Percentiles rank a stretch among this genome's conserved stretches.
Conservation (phyloP, 1,284 basidiomycete genomes). For the Tetrapyrgos nigripes region DNA sequence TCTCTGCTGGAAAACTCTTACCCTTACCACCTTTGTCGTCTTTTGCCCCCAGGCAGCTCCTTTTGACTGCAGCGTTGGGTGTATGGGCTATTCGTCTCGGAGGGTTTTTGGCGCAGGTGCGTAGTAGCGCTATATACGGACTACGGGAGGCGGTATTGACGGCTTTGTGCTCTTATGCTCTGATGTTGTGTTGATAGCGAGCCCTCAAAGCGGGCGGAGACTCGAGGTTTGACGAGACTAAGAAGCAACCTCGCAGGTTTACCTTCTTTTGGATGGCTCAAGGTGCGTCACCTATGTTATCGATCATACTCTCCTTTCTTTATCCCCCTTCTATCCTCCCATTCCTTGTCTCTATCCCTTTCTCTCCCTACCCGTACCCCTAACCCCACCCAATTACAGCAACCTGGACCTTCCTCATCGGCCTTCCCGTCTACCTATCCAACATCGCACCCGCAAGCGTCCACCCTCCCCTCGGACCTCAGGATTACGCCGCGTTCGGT, state of each 20-base stretch:
- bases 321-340: background rate
- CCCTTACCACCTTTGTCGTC: conserved; percentile 50
- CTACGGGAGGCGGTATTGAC: background rate
- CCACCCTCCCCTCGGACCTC: conserved; percentile 62
- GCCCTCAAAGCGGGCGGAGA: conserved; percentile 56
- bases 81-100: conserved; percentile 74
- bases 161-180: background rate
- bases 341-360: too few species aligned
- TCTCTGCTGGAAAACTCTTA: conserved; percentile 43
- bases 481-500: conserved; percentile 65
- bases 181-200: conserved; percentile 37
- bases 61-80: conserved; percentile 58
- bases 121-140: conserved; percentile 20
- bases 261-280: conserved; percentile 75
- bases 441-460: conserved; percentile 65
- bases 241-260: conserved; percentile 65
- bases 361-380: background rate
- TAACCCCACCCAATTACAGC: too few species aligned
- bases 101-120: conserved; percentile 63
- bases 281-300: conserved; percentile 39
- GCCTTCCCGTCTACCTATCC: conserved; percentile 71
- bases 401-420: conserved; percentile 73
- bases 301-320: background rate
- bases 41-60: conserved; percentile 67
- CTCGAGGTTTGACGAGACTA: conserved; percentile 75